Conservation (phyloP, 345 rosid species). For the Lepidium didymum region DNA sequence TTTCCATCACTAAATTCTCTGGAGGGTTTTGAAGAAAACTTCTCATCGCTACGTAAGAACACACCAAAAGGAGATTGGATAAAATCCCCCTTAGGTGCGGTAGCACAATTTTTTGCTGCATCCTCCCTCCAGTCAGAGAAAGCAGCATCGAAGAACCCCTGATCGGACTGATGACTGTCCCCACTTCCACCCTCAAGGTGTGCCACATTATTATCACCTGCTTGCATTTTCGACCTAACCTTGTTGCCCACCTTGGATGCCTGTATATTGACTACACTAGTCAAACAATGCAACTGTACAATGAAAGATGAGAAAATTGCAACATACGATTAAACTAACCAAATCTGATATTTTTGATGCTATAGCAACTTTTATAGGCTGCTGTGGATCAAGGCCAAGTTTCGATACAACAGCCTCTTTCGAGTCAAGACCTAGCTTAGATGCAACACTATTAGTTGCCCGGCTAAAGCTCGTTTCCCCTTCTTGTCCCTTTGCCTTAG, state of each 20-base stretch:
- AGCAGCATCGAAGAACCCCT: constrained; percentile 54
- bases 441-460: constrained; percentile 22
- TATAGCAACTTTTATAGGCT: constrained; percentile 78
- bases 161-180: constrained; percentile 67
- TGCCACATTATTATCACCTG: constrained; percentile 39
- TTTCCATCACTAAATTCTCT: constrained; percentile 59
- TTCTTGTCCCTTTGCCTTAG: constrained; percentile 33
- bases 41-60: constrained; percentile 46
- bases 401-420: constrained; percentile 27
- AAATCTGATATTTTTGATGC: constrained; percentile 82
- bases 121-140: constrained; percentile 64
- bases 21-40: constrained; percentile 33
- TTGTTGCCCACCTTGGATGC: constrained; percentile 78
- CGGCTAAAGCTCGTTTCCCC: constrained; percentile 47
- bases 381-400: constrained; percentile 89
- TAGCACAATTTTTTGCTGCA: constrained; percentile 62
- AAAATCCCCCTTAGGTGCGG: constrained; percentile 71
- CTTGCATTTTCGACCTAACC: constrained; percentile 70
- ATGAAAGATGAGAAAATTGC: background rate
- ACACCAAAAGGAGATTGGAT: constrained; percentile 52
- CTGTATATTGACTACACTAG: constrained; percentile 36
- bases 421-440: constrained; percentile 75
- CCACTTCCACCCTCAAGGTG: constrained; percentile 72
- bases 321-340: constrained; percentile 39
- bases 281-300: constrained; percentile 25